phyloP scores from a whole-genome alignment of 1,284 basidiomycete genomes.

The Schizophyllum commune region DNA sequence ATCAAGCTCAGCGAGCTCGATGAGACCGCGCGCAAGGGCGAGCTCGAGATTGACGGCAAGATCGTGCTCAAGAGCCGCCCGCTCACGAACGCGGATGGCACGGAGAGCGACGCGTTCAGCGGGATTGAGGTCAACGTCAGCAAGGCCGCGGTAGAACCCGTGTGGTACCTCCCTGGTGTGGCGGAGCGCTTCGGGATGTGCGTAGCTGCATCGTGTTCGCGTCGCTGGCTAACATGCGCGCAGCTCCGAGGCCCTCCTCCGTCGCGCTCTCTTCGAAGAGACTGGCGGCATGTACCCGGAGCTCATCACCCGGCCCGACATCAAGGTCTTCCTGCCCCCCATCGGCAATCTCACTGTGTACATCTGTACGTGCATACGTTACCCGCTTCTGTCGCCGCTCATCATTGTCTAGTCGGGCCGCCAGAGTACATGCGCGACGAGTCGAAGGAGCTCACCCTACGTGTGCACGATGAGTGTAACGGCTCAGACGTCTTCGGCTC shows the following conservation, averaged over 20 bases:
- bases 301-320: constrained; percentile 89
- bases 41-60: constrained; percentile 76
- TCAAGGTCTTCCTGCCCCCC: constrained; percentile 93
- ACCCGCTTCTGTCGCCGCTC: neutral
- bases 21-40: constrained; percentile 68
- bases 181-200: constrained; percentile 85
- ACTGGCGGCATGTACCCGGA: constrained; percentile 97
- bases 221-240: constrained; percentile 2
- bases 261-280: constrained; percentile 90
- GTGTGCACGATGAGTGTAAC: constrained; percentile 93
- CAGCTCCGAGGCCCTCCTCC: constrained; percentile 78
- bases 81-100: constrained; percentile 54
- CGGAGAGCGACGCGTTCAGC: constrained; percentile 50
- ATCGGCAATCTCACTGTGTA: constrained; percentile 92
- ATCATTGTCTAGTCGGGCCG: constrained; percentile 55
- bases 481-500: constrained; percentile 86
- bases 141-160: constrained; percentile 88
- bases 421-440: constrained; percentile 75
- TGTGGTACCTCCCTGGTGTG: constrained; percentile 94
- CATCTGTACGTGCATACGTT: constrained; percentile 57
- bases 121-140: constrained; percentile 85
- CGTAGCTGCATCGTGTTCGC: constrained; percentile 21
- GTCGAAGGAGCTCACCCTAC: constrained; percentile 81
- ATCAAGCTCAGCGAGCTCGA: constrained; percentile 92
- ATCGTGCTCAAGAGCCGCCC: constrained; percentile 66